Conservation (phyloP, 345 rosid species). For the Citrus sp. region DNA sequence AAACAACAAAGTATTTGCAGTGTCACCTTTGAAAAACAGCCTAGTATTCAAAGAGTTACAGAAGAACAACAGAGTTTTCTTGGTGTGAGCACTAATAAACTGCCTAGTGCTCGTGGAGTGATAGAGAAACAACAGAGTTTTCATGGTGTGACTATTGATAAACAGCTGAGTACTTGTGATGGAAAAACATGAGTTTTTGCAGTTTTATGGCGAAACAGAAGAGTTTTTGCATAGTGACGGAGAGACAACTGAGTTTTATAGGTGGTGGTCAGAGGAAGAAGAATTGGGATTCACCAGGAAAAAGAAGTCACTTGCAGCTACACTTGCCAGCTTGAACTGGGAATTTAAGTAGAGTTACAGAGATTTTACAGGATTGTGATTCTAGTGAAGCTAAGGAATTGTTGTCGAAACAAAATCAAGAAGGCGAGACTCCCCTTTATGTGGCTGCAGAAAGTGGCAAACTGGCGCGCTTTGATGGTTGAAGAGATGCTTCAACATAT, state of each 20-base stretch:
- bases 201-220: slow-evolving; percentile 76
- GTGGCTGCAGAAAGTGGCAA: slow-evolving; percentile 75
- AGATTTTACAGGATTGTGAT: slow-evolving; percentile 44
- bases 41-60: no score
- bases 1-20: no score
- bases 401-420: slow-evolving; percentile 71
- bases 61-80: no score
- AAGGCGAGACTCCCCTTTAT: slow-evolving; percentile 91
- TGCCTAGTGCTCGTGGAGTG: no score
- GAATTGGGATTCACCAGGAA: slow-evolving; percentile 80
- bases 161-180: no score
- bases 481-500: slow-evolving; percentile 73
- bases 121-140: no score
- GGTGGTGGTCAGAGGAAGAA: slow-evolving; percentile 68
- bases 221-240: slow-evolving; percentile 80
- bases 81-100: no score
- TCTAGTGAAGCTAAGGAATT: slow-evolving; percentile 40
- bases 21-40: no score
- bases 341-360: slow-evolving; percentile 58
- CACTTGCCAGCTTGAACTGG: slow-evolving; percentile 85
- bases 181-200: no score
- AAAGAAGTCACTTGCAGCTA: slow-evolving; percentile 80
- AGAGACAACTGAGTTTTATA: slow-evolving; percentile 88
- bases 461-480: slow-evolving; percentile 39
- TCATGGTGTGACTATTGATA: no score